Evolutionary conservation across 768 basidiomycete species (phyloP).

Genomic region (Mycena albidolilacea): DNA sequence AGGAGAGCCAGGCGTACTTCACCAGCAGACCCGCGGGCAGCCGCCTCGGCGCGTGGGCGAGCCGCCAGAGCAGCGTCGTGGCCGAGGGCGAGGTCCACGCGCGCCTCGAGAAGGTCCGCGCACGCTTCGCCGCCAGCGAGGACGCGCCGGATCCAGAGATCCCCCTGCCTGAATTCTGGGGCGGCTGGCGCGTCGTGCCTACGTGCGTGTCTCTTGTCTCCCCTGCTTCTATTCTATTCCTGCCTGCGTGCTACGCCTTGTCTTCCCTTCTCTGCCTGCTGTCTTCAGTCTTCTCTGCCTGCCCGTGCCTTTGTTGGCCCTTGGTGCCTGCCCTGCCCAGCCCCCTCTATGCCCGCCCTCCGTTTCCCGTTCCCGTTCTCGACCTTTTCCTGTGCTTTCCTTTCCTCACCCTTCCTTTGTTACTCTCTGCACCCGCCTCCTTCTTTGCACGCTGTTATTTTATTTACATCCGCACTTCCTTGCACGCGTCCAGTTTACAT

Average conservation of each 20-base stretch:
- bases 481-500: background rate
- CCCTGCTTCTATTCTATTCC: conserved; percentile 31
- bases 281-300: background rate
- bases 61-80: conserved; percentile 87
- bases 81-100: conserved; percentile 77
- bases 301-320: background rate
- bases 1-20: conserved; percentile 90
- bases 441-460: too few relatives aligned
- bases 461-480: background rate
- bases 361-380: background rate
- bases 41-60: conserved; percentile 94
- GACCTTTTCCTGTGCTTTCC: background rate
- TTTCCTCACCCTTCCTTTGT: background rate
- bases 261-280: conserved; percentile 11
- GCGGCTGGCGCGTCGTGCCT: conserved; percentile 96
- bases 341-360: too few relatives aligned
- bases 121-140: conserved; percentile 64
- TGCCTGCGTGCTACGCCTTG: background rate
- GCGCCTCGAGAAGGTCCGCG: conserved; percentile 70
- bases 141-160: conserved; percentile 60
- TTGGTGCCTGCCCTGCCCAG: too few relatives aligned
- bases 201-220: conserved; percentile 64
- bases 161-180: conserved; percentile 93
- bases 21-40: conserved; percentile 86
- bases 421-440: background rate